phyloP scores from a whole-genome alignment of 2,329 filamentous ascomycete genomes.

The Juglanconis oblonga region DNA sequence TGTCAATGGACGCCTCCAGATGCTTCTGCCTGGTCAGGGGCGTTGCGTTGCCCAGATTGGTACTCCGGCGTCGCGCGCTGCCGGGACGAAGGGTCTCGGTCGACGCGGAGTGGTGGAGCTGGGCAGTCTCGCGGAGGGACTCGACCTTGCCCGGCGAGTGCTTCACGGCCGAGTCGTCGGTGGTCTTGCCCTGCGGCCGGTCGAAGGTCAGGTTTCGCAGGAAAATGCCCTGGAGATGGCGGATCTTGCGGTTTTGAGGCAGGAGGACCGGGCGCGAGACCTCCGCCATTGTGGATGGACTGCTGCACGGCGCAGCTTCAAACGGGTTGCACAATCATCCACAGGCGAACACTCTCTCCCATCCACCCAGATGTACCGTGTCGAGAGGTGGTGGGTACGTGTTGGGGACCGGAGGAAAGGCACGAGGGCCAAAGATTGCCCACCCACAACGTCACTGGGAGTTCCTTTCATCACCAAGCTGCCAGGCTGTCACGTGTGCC shows the following conservation, averaged over 20 bases:
- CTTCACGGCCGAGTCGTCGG: conserved; percentile 74
- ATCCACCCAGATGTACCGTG: neutral
- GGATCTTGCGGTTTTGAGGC: conserved; percentile 78
- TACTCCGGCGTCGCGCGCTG: conserved; percentile 41
- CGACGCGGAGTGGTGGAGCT: conserved; percentile 55
- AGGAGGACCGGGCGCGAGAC: conserved; percentile 48
- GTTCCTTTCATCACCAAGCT: neutral
- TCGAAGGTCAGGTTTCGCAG: conserved; percentile 79
- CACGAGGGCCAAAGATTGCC: neutral
- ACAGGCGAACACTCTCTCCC: neutral
- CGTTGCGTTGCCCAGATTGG: conserved; percentile 44
- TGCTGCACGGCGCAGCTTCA: conserved; percentile 15
- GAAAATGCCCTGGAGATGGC: conserved; percentile 83
- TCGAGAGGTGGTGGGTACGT: neutral
- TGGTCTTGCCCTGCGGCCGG: conserved; percentile 55
- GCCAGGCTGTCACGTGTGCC: conserved; percentile 1
- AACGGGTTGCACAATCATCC: conserved; percentile 9
- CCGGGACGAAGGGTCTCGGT: conserved; percentile 47
- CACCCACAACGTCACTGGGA: no score
- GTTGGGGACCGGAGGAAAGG: neutral
- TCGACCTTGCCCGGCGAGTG: conserved; percentile 66
- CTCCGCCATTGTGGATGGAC: conserved; percentile 28
- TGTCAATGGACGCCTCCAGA: conserved; percentile 69
- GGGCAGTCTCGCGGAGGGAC: conserved; percentile 43
- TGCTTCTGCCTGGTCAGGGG: conserved; percentile 64